Evolutionary conservation across 495 filamentous ascomycete genomes (phyloP).

Genomic region (Aspergillus baeticus): DNA sequence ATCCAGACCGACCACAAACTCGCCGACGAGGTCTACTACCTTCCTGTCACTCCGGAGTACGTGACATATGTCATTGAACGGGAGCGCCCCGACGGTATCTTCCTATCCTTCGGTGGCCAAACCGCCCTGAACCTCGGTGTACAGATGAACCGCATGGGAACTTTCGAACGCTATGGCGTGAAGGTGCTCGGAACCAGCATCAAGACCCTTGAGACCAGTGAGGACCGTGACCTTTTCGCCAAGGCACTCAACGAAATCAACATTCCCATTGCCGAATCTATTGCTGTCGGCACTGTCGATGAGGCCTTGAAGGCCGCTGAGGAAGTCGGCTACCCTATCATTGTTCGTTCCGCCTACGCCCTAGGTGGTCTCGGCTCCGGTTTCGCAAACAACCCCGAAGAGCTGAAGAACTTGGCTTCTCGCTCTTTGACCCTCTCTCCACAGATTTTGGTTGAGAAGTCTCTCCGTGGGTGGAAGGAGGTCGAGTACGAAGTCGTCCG

Average conservation of each 20-base stretch:
- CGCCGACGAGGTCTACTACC: slow-evolving; percentile 96
- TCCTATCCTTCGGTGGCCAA: slow-evolving; percentile 95
- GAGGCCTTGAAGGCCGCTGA: slow-evolving; percentile 85
- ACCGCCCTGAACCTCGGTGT: slow-evolving; percentile 95
- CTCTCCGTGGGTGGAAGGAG: slow-evolving; percentile 99
- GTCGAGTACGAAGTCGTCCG: slow-evolving; percentile 97
- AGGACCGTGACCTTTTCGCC: slow-evolving; percentile 93
- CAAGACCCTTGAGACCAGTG: slow-evolving; percentile 88
- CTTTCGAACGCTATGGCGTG: slow-evolving; percentile 93
- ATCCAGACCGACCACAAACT: slow-evolving; percentile 98
- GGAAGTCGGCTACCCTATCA: slow-evolving; percentile 91
- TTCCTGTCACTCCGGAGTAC: slow-evolving; percentile 95
- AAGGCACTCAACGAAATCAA: slow-evolving; percentile 91
- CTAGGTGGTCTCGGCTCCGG: slow-evolving; percentile 94
- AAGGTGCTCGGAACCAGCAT: slow-evolving; percentile 93
- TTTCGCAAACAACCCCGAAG: slow-evolving; percentile 92
- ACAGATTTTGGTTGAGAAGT: slow-evolving; percentile 97
- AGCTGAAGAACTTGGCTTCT: slow-evolving; percentile 88
- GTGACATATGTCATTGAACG: slow-evolving; percentile 94
- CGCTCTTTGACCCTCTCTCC: slow-evolving; percentile 92
- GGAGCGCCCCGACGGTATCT: slow-evolving; percentile 91
- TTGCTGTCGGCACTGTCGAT: slow-evolving; percentile 86
- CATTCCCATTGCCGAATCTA: slow-evolving; percentile 94
- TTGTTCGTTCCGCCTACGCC: slow-evolving; percentile 94
- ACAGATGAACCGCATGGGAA: slow-evolving; percentile 93